These are phyloP conservation scores for Podaxis sp. DNA, from an alignment of 768 basidiomycete genomes.

Conservation along the genomic window DNA sequence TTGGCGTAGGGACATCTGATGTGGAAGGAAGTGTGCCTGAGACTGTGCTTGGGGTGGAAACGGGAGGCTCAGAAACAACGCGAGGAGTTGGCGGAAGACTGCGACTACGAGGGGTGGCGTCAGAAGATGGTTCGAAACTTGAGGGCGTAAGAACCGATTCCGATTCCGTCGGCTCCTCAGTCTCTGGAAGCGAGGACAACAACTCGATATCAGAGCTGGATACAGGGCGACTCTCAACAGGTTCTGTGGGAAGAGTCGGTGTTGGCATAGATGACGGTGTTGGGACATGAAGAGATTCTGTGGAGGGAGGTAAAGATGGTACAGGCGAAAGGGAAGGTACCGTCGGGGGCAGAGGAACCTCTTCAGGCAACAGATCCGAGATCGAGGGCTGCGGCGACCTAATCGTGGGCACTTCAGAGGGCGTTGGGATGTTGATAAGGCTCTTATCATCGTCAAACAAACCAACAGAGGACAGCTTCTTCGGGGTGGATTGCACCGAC, in stretches of 20 bases:
- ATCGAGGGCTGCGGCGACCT: slow-evolving; percentile 27
- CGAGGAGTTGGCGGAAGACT: background rate
- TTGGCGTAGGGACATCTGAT: slow-evolving; percentile 16
- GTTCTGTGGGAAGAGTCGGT: slow-evolving; percentile 16
- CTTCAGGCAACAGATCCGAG: slow-evolving; percentile 26
- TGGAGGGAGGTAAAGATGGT: slow-evolving; percentile 23
- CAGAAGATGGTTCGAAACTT: slow-evolving; percentile 5
- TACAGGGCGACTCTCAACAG: background rate
- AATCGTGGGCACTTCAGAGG: slow-evolving; percentile 25
- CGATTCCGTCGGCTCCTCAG: background rate
- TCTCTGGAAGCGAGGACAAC: slow-evolving; percentile 14
- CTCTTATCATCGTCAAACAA: slow-evolving; percentile 12
- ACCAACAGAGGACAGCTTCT: slow-evolving; percentile 11
- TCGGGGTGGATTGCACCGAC: slow-evolving; percentile 4
- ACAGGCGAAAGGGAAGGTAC: slow-evolving; percentile 16
- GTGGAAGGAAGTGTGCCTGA: slow-evolving; percentile 23
- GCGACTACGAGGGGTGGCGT: background rate
- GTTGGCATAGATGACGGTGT: slow-evolving; percentile 33
- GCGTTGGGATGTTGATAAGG: slow-evolving; percentile 25
- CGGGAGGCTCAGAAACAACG: background rate
- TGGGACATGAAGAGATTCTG: slow-evolving; percentile 36
- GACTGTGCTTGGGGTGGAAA: slow-evolving; percentile 20
- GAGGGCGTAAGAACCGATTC: slow-evolving; percentile 8
- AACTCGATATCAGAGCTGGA: slow-evolving; percentile 7
- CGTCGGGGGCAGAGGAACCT: slow-evolving; percentile 25